Conservation (phyloP, 148 eudicot genomes). For the Nepenthes gracilis region DNA sequence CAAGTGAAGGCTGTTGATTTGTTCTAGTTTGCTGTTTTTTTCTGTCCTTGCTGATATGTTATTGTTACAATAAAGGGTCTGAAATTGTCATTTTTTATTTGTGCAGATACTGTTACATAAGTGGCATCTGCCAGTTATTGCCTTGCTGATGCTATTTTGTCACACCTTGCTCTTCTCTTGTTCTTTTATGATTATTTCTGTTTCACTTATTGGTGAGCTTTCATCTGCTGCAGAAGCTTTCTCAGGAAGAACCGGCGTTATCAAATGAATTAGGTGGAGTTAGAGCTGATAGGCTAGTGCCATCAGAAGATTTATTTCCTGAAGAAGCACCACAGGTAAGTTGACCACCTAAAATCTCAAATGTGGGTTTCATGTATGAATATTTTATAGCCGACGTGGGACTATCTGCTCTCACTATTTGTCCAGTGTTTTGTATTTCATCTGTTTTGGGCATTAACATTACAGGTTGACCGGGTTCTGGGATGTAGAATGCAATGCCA, state of each 20-base stretch:
- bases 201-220: background rate
- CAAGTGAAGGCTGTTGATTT: too few species aligned
- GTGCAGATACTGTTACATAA: too few species aligned
- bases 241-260: constrained; percentile 17
- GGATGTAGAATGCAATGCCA: constrained; percentile 67
- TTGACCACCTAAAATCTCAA: background rate
- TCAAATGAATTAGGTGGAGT: constrained; percentile 18
- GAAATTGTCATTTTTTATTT: too few species aligned
- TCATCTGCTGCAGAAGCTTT: constrained; percentile 19
- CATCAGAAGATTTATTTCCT: constrained; percentile 15
- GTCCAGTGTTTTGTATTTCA: background rate
- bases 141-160: background rate
- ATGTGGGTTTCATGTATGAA: background rate
- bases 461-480: constrained; percentile 84
- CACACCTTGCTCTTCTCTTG: background rate
- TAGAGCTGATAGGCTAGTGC: constrained; percentile 12
- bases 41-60: too few species aligned
- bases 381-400: background rate
- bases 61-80: too few species aligned
- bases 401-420: background rate
- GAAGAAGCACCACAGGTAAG: constrained; percentile 54
- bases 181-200: background rate
- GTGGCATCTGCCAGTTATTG: background rate
- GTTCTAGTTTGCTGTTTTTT: too few species aligned
- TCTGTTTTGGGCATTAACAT: constrained; percentile 5